phyloP scores from a whole-genome alignment of 129 eudicot genomes.

The Arctium minus region DNA sequence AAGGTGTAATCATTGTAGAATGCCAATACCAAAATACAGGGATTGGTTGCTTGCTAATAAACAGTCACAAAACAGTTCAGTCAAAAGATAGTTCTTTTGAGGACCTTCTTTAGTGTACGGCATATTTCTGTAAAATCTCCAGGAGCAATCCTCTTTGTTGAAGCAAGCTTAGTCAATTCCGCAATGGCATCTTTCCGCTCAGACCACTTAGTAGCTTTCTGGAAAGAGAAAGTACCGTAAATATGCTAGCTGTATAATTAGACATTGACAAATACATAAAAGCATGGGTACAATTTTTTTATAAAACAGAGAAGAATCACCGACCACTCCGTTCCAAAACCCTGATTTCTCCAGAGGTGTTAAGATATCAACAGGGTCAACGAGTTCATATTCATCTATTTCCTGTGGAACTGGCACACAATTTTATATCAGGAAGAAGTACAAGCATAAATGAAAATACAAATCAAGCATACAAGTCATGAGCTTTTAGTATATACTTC shows the following conservation, averaged over 20 bases:
- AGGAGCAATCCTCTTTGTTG: slow-evolving; percentile 91
- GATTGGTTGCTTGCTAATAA: not conserved
- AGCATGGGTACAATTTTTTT: not conserved
- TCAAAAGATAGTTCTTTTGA: not conserved
- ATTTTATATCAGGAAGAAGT: slow-evolving; percentile 16
- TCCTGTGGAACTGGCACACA: slow-evolving; percentile 80
- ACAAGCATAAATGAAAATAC: not conserved
- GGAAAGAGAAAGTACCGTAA: not conserved
- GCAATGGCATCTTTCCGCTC: slow-evolving; percentile 98
- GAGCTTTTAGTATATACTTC: too few species aligned
- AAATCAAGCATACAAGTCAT: not conserved
- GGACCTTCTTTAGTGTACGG: slow-evolving; percentile 90
- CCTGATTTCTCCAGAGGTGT: slow-evolving; percentile 96
- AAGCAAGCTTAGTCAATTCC: slow-evolving; percentile 93
- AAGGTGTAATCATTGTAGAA: too few species aligned
- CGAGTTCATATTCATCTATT: slow-evolving; percentile 97
- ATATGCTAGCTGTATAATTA: not conserved
- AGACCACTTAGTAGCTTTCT: slow-evolving; percentile 99
- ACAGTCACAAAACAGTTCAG: too few species aligned
- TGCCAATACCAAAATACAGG: not conserved
- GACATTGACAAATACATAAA: not conserved
- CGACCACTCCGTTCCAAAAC: slow-evolving; percentile 98
- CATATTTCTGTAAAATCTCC: slow-evolving; percentile 96
- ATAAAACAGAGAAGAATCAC: slow-evolving; percentile 26
- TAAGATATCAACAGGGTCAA: slow-evolving; percentile 97